phyloP scores from a whole-genome alignment of 2,329 filamentous ascomycete genomes.

The Thielaviopsis punctulata region DNA sequence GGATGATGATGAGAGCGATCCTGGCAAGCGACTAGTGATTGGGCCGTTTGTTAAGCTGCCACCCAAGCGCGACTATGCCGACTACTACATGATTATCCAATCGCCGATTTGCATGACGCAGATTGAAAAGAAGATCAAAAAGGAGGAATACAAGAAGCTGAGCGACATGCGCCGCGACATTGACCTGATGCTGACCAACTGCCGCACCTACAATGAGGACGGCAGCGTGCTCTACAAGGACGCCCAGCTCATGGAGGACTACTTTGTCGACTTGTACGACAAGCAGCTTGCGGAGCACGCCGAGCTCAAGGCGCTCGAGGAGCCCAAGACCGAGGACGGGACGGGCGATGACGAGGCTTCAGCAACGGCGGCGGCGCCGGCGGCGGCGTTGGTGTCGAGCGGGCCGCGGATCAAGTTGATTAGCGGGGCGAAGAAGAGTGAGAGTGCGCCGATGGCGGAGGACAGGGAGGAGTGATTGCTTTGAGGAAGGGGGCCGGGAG shows the following conservation, averaged over 20 bases:
- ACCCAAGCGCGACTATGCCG: constrained; percentile 73
- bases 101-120: constrained; percentile 92
- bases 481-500: neutral
- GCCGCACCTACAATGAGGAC: constrained; percentile 92
- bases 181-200: constrained; percentile 72
- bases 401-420: constrained; percentile 16
- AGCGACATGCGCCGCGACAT: constrained; percentile 72
- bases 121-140: constrained; percentile 89
- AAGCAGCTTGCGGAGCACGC: constrained; percentile 36
- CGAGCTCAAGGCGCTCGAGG: constrained; percentile 39
- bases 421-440: constrained; percentile 38
- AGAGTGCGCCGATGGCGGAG: constrained; percentile 14
- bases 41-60: constrained; percentile 88
- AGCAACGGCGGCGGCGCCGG: constrained; percentile 12
- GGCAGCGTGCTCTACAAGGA: constrained; percentile 82
- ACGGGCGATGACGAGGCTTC: constrained; percentile 10
- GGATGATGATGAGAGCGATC: constrained; percentile 33
- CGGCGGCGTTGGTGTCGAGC: neutral
- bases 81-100: constrained; percentile 89
- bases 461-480: neutral
- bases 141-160: constrained; percentile 73
- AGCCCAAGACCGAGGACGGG: constrained; percentile 18
- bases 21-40: constrained; percentile 62
- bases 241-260: constrained; percentile 73
- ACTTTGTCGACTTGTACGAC: constrained; percentile 35